Evolutionary conservation across 768 basidiomycete genomes (phyloP).

Genomic region (Hygrophorus pudorinus): DNA sequence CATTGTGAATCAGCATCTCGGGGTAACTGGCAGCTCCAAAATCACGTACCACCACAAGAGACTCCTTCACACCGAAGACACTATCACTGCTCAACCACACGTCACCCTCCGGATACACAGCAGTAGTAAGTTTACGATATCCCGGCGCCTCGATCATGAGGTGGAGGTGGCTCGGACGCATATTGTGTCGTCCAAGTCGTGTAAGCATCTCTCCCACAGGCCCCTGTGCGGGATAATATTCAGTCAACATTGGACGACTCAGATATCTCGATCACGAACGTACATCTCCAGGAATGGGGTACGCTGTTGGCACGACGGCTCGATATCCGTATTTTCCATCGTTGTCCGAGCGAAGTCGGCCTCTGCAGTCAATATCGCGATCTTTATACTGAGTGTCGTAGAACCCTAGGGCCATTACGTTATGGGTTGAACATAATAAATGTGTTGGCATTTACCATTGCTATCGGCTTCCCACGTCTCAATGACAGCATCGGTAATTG

Average conservation of each 20-base stretch:
- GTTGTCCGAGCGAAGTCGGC: conserved; percentile 44
- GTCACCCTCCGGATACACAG: conserved; percentile 67
- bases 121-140: conserved; percentile 62
- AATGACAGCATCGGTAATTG: conserved; percentile 54
- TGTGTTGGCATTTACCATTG: conserved; percentile 31
- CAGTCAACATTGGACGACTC: background rate
- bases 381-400: conserved; percentile 35
- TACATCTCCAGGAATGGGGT: conserved; percentile 69
- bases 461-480: conserved; percentile 83
- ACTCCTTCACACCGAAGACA: conserved; percentile 77
- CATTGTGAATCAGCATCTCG: background rate
- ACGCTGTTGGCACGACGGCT: conserved; percentile 60
- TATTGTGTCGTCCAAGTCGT: conserved; percentile 55
- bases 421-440: conserved; percentile 7
- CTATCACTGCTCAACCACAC: conserved; percentile 57
- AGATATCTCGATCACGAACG: background rate
- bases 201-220: conserved; percentile 58
- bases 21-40: background rate
- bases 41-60: conserved; percentile 60
- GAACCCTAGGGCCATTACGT: background rate
- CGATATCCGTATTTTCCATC: conserved; percentile 65
- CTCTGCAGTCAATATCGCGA: conserved; percentile 64
- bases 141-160: conserved; percentile 63
- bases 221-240: conserved; percentile 15
- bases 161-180: conserved; percentile 76